Percentiles rank a stretch among this genome's conserved stretches.
Conservation (phyloP, 192 early-diverging fungal species). For the Pilobolus umbonatus region DNA sequence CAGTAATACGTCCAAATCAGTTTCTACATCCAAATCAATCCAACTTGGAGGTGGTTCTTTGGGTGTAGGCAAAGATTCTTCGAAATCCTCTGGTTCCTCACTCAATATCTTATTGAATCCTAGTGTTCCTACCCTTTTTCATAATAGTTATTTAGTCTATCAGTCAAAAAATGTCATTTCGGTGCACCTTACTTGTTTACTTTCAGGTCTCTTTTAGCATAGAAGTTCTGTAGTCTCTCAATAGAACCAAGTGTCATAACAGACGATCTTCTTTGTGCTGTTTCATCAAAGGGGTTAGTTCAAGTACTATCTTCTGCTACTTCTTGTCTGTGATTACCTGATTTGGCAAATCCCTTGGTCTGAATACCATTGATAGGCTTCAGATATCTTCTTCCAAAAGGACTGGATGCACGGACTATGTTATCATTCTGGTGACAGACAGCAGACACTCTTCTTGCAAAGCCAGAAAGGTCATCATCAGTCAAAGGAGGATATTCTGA, state of each 20-base stretch:
- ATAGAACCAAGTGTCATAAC: constrained; percentile 53
- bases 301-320: background rate
- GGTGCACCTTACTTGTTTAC: constrained; percentile 39
- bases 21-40: constrained; percentile 39
- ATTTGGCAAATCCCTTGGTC: constrained; percentile 32
- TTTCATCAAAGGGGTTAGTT: background rate
- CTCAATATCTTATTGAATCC: constrained; percentile 23
- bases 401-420: constrained; percentile 21
- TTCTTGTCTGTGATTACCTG: constrained; percentile 12
- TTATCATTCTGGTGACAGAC: constrained; percentile 8
- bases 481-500: constrained; percentile 8
- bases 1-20: constrained; percentile 42
- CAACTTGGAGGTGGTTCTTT: constrained; percentile 38
- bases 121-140: constrained; percentile 24
- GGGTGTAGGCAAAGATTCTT: constrained; percentile 36
- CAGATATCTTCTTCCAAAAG: constrained; percentile 24
- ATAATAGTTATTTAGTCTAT: background rate
- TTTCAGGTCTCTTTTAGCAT: constrained; percentile 46
- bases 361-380: constrained; percentile 30
- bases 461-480: constrained; percentile 14
- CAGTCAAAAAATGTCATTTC: background rate
- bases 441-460: background rate
- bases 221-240: constrained; percentile 51
- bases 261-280: constrained; percentile 39
- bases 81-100: constrained; percentile 39